A percentile compares a stretch with the other conserved stretches of the same genome.
phyloP scores from a whole-genome alignment of 306 rosid genomes.

The Casuarina glauca region DNA sequence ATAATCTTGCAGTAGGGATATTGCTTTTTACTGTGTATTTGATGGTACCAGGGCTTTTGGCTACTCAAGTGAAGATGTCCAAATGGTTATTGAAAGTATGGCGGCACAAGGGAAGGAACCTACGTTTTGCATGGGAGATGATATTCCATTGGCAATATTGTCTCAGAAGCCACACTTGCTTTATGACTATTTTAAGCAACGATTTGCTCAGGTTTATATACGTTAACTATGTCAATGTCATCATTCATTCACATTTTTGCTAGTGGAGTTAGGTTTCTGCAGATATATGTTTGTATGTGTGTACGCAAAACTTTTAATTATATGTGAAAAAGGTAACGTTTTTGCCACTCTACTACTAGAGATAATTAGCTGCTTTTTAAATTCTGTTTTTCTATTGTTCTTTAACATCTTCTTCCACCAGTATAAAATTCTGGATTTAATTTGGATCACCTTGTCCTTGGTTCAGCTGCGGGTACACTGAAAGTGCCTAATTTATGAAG shows the following conservation, averaged over 20 bases:
- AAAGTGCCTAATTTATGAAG: no score
- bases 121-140: conserved; percentile 98
- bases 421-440: neutral
- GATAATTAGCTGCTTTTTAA: no score
- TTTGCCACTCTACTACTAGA: no score
- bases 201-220: conserved; percentile 83
- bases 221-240: neutral
- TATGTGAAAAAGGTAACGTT: no score
- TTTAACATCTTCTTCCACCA: neutral
- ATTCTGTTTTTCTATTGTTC: neutral
- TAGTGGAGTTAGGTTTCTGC: no score
- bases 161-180: conserved; percentile 95
- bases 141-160: conserved; percentile 85
- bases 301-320: no score
- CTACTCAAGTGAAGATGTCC: conserved; percentile 98
- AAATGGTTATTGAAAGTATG: conserved; percentile 93
- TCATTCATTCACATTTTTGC: no score
- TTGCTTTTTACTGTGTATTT: conserved; percentile 36
- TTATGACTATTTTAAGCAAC: conserved; percentile 94
- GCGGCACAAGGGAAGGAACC: conserved; percentile 99
- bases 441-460: neutral
- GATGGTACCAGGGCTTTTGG: conserved; percentile 91
- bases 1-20: conserved; percentile 19
- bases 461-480: neutral
- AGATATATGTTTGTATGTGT: no score